These are phyloP conservation scores for Candida krabiensis DNA, from an alignment of 805 yeast genomes.

Conservation along the genomic window DNA sequence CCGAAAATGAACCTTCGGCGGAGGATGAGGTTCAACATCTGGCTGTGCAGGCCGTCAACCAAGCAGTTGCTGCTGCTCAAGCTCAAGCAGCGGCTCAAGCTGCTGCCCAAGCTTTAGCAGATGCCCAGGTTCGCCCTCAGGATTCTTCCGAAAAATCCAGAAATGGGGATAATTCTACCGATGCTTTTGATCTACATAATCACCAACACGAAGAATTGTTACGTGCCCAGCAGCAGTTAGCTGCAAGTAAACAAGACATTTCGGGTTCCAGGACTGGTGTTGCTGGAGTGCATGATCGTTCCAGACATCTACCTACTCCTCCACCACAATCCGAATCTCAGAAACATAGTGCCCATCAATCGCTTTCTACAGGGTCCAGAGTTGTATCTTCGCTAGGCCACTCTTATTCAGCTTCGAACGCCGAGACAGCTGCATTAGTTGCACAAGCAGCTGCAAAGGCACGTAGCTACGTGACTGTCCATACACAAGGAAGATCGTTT, in stretches of 20 bases:
- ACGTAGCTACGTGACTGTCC: conserved; percentile 28
- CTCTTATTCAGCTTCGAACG: conserved; percentile 11
- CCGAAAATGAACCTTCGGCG: conserved; percentile 19
- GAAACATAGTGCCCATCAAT: not conserved
- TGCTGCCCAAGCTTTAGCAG: conserved; percentile 14
- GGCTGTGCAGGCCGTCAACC: conserved; percentile 33
- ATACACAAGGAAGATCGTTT: conserved; percentile 39
- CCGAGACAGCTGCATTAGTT: conserved; percentile 41
- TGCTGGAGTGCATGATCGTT: not conserved
- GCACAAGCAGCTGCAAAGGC: conserved; percentile 47
- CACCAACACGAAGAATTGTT: not conserved
- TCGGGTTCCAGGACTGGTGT: not conserved
- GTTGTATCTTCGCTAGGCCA: conserved; percentile 7
- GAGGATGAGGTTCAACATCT: conserved; percentile 31
- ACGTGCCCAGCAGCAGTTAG: not conserved
- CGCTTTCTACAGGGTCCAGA: not conserved
- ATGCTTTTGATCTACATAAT: conserved; percentile 1
- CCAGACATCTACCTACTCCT: conserved; percentile 15
- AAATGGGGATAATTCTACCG: not conserved
- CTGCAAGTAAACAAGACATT: not conserved
- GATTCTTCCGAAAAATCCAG: conserved; percentile 1
- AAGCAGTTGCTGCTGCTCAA: conserved; percentile 23
- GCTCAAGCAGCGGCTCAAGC: conserved; percentile 26
- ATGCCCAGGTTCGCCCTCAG: conserved; percentile 23
- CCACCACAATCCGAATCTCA: conserved; percentile 4